phyloP scores from a whole-genome alignment of 1,284 basidiomycete species.

The Sphaerobolus stellatus region DNA sequence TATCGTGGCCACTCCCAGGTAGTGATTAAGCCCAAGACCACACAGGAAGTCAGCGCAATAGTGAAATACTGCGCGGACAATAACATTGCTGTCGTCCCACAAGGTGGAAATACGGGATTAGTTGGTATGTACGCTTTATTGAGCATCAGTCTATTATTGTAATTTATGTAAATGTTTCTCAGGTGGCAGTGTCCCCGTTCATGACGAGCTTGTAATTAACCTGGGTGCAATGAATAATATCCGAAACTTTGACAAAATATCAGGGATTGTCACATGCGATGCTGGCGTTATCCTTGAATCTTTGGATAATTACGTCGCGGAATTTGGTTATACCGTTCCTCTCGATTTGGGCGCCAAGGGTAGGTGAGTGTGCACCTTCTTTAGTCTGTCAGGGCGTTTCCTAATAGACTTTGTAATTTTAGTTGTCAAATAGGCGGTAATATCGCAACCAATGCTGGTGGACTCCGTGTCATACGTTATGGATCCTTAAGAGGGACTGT shows the following conservation, averaged over 20 bases:
- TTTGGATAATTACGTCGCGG: conserved; percentile 58
- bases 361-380: conserved; percentile 66
- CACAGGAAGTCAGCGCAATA: conserved; percentile 85
- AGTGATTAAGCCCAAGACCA: conserved; percentile 87
- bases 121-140: conserved; percentile 43
- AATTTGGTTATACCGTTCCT: conserved; percentile 94
- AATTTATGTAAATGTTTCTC: neutral
- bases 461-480: conserved; percentile 90
- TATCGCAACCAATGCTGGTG: conserved; percentile 96
- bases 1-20: conserved; percentile 83
- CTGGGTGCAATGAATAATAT: conserved; percentile 83
- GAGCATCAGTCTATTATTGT: neutral
- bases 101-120: conserved; percentile 97
- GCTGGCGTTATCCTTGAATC: neutral
- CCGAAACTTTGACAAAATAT: conserved; percentile 90
- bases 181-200: conserved; percentile 88
- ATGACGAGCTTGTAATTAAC: conserved; percentile 88
- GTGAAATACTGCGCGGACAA: conserved; percentile 81
- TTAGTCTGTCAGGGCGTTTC: neutral
- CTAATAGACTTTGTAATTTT: neutral
- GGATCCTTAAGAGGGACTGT: conserved; percentile 95
- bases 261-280: conserved; percentile 43
- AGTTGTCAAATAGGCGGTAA: conserved; percentile 63
- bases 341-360: conserved; percentile 98
- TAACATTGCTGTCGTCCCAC: conserved; percentile 87